Conservation (phyloP, 441 rosid genomes). For the Kokia cookei region DNA sequence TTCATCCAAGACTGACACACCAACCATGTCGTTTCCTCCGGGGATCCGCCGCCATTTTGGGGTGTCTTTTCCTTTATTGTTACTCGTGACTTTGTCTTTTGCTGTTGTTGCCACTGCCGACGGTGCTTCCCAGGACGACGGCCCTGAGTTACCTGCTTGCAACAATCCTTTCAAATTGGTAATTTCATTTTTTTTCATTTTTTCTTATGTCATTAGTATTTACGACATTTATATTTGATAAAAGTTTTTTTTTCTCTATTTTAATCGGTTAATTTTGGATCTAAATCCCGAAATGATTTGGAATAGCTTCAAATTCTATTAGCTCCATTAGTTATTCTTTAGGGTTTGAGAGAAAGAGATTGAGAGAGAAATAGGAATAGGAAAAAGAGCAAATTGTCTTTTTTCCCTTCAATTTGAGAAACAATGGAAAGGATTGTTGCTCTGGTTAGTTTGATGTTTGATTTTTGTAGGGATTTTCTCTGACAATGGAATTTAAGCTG, state of each 20-base stretch:
- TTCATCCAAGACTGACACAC: not conserved
- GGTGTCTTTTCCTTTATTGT: not conserved
- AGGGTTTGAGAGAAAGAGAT: not conserved
- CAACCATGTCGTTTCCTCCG: constrained; percentile 4
- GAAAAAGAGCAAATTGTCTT: not conserved
- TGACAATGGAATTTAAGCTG: not conserved
- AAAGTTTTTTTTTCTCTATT: not conserved
- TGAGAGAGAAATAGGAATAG: not conserved
- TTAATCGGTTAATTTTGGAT: not conserved
- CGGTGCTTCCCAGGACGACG: constrained; percentile 1
- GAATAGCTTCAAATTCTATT: not conserved
- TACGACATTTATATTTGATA: not conserved
- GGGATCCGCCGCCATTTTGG: not conserved
- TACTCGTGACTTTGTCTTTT: not conserved
- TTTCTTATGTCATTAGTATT: not conserved
- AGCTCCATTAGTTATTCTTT: not conserved
- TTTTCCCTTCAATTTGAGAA: not conserved
- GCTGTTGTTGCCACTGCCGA: not conserved
- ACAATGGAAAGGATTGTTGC: not conserved
- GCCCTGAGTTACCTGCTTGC: not conserved
- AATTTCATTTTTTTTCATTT: not conserved
- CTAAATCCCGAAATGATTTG: not conserved
- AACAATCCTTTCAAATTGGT: constrained; percentile 4
- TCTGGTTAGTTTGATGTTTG: not conserved
- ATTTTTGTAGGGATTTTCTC: not conserved